Evolutionary conservation across 768 basidiomycete species (phyloP), one percentile per base, ranked within the genome.

Genomic region (Suillus bovinus): DNA sequence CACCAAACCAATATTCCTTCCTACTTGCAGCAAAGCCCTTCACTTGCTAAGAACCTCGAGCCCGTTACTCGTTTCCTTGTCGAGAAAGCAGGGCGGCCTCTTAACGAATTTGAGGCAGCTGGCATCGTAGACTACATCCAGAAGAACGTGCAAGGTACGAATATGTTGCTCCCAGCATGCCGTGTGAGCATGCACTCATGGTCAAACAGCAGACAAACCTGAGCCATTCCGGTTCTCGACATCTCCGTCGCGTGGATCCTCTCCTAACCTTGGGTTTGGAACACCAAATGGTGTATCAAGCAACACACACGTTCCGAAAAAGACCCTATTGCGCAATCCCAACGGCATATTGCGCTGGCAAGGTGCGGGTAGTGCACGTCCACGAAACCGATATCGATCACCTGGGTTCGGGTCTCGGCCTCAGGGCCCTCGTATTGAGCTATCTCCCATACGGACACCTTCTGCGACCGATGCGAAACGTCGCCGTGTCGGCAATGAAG

Each of bases 261-360:
- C 76, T 1, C 66, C 78, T 22, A 69, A 34, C 38, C 63, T 52
- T 34, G 41, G 33, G 16, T 65, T 71, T 10, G 67, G 65, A 20
- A 54, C 34, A 33, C 34, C 63, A 8, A 47, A 52, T 29, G 61
- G 61, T 36, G 60, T 61, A 42, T 29, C 17, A 17, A 27, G 54
- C 10, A n/a, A 58, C 17, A 61, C 60, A 6, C 76, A 74, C 41
- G 70, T 80, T 17, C 79, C 85, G 6, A 81, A 81, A 20, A 86
- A 82, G 69, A 86, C 81, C 11, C 76, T 93, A 8, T 70, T 80
- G 24, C 84, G 78, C 70, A 93, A 93, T 68, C 91, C 91, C 0
- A 93, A 93, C 69, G 91, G 91, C 24, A 69, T 76, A 38, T 89
- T 89, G 73, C 80, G 81, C 54, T 91, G 88, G 87, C 82, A 86